Conservation (phyloP, 306 rosid species). For the Rosa lucieae region DNA sequence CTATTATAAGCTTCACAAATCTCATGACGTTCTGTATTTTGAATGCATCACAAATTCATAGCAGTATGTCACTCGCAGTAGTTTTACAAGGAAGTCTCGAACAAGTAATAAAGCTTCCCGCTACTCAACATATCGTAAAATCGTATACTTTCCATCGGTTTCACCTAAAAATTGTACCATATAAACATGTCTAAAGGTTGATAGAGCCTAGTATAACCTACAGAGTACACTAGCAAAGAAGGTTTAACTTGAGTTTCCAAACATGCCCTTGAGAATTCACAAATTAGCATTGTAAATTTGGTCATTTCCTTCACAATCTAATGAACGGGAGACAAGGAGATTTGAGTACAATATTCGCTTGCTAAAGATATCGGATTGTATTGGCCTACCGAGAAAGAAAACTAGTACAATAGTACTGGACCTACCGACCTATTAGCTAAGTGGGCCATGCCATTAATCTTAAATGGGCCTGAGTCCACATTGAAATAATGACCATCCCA, state of each 20-base stretch:
- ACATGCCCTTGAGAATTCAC: not conserved
- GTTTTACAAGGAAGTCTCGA: too few species aligned
- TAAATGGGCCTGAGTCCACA: conserved; percentile 34
- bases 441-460: conserved; percentile 20
- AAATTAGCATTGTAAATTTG: not conserved
- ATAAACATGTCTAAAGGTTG: not conserved
- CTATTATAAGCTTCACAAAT: too few species aligned
- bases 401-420: not conserved
- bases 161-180: too few species aligned
- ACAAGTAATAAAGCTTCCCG: too few species aligned
- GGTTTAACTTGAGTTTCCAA: not conserved
- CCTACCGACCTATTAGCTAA: not conserved
- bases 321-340: conserved; percentile 22
- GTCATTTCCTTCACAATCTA: not conserved
- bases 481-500: conserved; percentile 5
- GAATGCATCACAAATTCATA: not conserved
- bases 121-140: too few species aligned
- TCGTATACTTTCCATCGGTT: too few species aligned
- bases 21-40: not conserved
- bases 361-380: conserved; percentile 8
- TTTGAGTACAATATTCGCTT: conserved; percentile 8
- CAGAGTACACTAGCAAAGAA: not conserved
- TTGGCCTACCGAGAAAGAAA: conserved; percentile 27
- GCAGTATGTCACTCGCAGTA: too few species aligned
- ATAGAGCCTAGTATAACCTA: not conserved